Base-by-base conservation (phyloP, 2,329 filamentous ascomycete species). In the Cladosporium sp. region DNA sequence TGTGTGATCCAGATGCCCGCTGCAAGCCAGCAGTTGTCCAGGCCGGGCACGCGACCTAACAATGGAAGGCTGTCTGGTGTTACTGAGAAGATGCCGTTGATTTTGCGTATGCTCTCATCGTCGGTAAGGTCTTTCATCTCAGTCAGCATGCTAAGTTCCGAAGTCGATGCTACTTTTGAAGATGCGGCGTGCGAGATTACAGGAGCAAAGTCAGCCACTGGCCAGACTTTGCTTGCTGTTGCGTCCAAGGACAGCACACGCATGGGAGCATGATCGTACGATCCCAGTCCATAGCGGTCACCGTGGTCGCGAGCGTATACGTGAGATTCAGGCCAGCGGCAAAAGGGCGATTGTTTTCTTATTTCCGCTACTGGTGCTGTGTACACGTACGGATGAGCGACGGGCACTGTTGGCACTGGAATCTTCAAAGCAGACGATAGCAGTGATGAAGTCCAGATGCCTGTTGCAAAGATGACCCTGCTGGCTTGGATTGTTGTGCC, bases 1-100 rank as follows among this genome's bases (percentile, higher is more conserved):
- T 72, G 69, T 0, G 72, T 73, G 36, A 74, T 66, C 72, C 72
- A 74, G 17, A 74, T 70, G 1, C 70, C 71, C 5, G 69, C 70
- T 5, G 68, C 69, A 17, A 74, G 59, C 58, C 68, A 72, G 20
- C 73, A 49, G 2, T 71, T 70, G 1, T 62, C 19, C 1, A 64
- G 28, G 1, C 54, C 63, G 12, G 67, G 30, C 11, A 34, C 30
- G 4, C 4, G 30, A 9, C 30, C 30, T 12, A 34, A 34, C 30
- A 34, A 34, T 5, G 30, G 11, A 34, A 74, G 56, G 25, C 70
- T 72, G 45, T 73, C 72, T 2, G 72, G 72, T 2, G 72, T 73
- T 38, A 74, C 67, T 3, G 71, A 65, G 54, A 73, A 74, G 11
- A 73, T 68, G 1, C 70, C 71, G 42, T 72, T 72, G 47, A 70